Evolutionary conservation across 1,139 yeast genomes (phyloP).

Genomic region (Candida sp.): DNA sequence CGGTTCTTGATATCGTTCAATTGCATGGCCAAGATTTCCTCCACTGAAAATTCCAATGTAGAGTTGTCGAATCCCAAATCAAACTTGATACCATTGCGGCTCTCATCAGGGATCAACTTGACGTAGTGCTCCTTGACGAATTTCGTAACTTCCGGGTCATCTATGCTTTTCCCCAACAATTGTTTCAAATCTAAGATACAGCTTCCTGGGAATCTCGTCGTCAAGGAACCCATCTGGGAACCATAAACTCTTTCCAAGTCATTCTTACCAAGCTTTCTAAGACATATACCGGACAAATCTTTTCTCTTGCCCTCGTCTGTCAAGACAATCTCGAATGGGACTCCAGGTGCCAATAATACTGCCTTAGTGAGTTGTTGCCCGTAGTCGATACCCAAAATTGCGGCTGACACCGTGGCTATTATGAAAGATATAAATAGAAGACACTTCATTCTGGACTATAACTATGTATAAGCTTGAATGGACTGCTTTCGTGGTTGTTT

Average conservation of each 20-base stretch:
- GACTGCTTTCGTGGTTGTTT: not conserved
- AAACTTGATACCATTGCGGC: constrained; percentile 58
- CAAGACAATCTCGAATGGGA: constrained; percentile 84
- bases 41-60: constrained; percentile 49
- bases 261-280: constrained; percentile 47
- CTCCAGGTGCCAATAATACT: constrained; percentile 88
- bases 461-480: not conserved
- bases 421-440: constrained; percentile 13
- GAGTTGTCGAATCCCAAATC: constrained; percentile 52
- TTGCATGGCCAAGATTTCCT: constrained; percentile 87
- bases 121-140: constrained; percentile 61
- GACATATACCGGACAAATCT: constrained; percentile 78
- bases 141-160: constrained; percentile 45
- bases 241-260: constrained; percentile 82
- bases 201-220: constrained; percentile 75
- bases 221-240: constrained; percentile 69
- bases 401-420: constrained; percentile 39
- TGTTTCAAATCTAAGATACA: constrained; percentile 73
- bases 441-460: not conserved
- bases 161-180: constrained; percentile 67
- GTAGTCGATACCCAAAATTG: constrained; percentile 86
- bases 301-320: constrained; percentile 94
- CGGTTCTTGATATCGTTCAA: constrained; percentile 68
- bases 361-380: constrained; percentile 93
- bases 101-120: constrained; percentile 41